Evolutionary conservation across 2,329 filamentous ascomycete genomes (phyloP).

Genomic region (Penicillium sclerotigenum): DNA sequence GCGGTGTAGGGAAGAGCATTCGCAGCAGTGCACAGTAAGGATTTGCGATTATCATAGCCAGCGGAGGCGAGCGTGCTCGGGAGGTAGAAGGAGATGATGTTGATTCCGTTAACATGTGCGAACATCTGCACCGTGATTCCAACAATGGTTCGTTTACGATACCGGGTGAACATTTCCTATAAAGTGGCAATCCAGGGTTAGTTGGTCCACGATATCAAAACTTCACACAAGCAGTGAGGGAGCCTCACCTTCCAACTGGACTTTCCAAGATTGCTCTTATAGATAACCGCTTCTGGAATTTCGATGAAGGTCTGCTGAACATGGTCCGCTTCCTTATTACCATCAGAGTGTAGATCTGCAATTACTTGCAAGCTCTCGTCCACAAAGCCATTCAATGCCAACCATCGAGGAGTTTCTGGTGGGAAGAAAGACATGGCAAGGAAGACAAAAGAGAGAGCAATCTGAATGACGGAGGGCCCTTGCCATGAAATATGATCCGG

Average conservation of each 20-base stretch:
- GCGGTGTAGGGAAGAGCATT: conserved; percentile 42
- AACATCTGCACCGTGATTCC: conserved; percentile 44
- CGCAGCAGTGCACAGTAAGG: conserved; percentile 41
- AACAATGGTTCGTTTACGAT: conserved; percentile 43
- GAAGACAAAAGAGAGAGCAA: conserved; percentile 33
- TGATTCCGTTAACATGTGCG: conserved; percentile 43
- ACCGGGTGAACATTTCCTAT: conserved; percentile 44
- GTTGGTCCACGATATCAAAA: background rate
- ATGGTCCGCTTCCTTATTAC: conserved; percentile 34
- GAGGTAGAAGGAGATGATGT: conserved; percentile 45
- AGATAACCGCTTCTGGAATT: conserved; percentile 40
- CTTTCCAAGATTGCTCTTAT: conserved; percentile 36
- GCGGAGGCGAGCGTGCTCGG: conserved; percentile 36
- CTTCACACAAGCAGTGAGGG: background rate
- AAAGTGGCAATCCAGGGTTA: background rate
- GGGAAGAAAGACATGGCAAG: conserved; percentile 38
- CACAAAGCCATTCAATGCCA: conserved; percentile 42
- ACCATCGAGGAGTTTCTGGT: conserved; percentile 42
- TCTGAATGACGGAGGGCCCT: conserved; percentile 33
- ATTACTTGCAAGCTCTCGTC: conserved; percentile 41
- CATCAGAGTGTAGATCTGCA: conserved; percentile 41
- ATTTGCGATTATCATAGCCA: conserved; percentile 39
- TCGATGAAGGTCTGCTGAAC: conserved; percentile 39
- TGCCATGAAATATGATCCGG: conserved; percentile 34
- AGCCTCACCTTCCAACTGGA: conserved; percentile 31